Percentiles rank a stretch among this genome's conserved stretches.
phyloP scores from a whole-genome alignment of 257 asterid genomes.

The Lantana camara region DNA sequence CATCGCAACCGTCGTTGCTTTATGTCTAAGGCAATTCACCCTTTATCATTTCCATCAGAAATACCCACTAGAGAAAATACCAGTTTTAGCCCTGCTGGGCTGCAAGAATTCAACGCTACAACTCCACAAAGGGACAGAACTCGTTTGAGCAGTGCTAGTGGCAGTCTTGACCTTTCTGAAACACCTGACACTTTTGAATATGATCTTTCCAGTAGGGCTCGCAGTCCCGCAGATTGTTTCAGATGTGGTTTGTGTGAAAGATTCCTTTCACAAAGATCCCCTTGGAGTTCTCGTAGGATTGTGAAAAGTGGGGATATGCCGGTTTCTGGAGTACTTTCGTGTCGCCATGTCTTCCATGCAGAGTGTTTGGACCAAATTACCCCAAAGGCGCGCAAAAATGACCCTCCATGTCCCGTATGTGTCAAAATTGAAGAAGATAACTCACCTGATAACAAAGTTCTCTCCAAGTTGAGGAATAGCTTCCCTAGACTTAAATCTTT shows the following conservation, averaged over 20 bases:
- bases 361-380: constrained; percentile 95
- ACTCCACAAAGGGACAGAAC: constrained; percentile 63
- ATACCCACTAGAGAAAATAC: constrained; percentile 43
- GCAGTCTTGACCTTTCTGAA: constrained; percentile 70
- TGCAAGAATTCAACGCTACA: constrained; percentile 42
- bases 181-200: constrained; percentile 55
- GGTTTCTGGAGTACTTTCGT: constrained; percentile 85
- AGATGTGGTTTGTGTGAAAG: constrained; percentile 87
- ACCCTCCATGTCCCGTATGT: constrained; percentile 95
- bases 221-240: too few species aligned
- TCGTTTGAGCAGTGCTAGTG: constrained; percentile 72
- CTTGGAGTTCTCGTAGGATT: constrained; percentile 89
- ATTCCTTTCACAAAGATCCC: constrained; percentile 85
- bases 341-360: constrained; percentile 91
- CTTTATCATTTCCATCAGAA: constrained; percentile 67
- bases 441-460: constrained; percentile 58
- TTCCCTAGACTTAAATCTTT: constrained; percentile 70
- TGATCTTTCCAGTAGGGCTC: too few species aligned
- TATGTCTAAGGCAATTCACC: constrained; percentile 93
- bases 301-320: constrained; percentile 94
- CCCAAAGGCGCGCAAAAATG: constrained; percentile 72
- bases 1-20: constrained; percentile 83
- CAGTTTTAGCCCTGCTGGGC: constrained; percentile 29
- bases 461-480: constrained; percentile 51
- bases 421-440: constrained; percentile 60